phyloP scores from a whole-genome alignment of 805 yeast genomes.

The Candida krabiensis region DNA sequence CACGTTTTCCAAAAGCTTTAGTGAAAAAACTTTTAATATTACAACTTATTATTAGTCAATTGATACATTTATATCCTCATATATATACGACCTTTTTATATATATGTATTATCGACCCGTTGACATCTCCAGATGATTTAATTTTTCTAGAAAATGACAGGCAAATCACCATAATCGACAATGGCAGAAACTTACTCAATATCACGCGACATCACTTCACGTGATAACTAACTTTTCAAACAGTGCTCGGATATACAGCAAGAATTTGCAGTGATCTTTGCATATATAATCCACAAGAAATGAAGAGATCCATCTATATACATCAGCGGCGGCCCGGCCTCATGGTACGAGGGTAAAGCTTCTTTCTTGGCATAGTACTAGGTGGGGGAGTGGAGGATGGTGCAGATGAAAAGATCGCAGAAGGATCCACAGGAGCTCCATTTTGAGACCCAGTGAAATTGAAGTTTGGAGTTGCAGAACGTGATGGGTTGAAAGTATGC shows the following conservation, averaged over 20 bases:
- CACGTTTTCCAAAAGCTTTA: slow-evolving; percentile 3
- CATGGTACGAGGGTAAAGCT: slow-evolving; percentile 21
- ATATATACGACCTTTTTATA: background rate
- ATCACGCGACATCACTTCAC: slow-evolving; percentile 1
- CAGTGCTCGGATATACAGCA: no score
- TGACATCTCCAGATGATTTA: slow-evolving; percentile 1
- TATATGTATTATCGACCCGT: slow-evolving; percentile 2
- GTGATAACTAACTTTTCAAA: background rate
- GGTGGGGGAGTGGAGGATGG: slow-evolving; percentile 25
- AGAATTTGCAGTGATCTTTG: no score
- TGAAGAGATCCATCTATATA: no score
- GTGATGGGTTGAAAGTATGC: slow-evolving; percentile 22
- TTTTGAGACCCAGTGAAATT: slow-evolving; percentile 30
- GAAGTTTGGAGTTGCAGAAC: slow-evolving; percentile 33
- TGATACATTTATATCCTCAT: no score
- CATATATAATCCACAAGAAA: no score
- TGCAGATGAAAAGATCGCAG: slow-evolving; percentile 26
- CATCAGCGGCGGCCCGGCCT: slow-evolving; percentile 18
- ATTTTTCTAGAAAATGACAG: slow-evolving; percentile 4
- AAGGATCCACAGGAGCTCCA: slow-evolving; percentile 27
- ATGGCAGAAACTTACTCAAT: background rate
- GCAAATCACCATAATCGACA: background rate
- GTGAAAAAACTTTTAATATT: no score
- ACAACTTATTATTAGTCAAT: background rate
- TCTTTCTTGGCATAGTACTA: slow-evolving; percentile 16